Base-by-base conservation (phyloP, 352 stramenopile species). In the Lagenidium giganteum region DNA sequence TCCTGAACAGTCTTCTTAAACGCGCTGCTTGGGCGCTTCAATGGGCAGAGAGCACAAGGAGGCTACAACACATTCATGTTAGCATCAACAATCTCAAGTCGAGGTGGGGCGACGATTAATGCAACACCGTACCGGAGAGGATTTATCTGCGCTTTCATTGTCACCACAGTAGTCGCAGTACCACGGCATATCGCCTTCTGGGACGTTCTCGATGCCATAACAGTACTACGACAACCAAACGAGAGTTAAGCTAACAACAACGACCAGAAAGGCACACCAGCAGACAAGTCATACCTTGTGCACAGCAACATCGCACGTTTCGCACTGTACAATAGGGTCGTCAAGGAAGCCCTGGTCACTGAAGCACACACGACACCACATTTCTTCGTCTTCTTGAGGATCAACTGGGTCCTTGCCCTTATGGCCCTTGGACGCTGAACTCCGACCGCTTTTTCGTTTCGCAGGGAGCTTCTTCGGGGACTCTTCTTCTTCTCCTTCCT, bases 331-430 rank as follows among this genome's bases (percentile, higher is more conserved):
- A 26, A 95, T 95, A 22, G 80, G 81, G 39, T 95, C 83, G 48
- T 93, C 81, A 43, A 86, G 63, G 45, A 83, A 95, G 9, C 80
- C 81, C 54, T 92, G 76, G 54, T 93, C 83, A 32, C 81, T 90
- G 42, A 89, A 93, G 57, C 83, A 95, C 30, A 95, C 83, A 8
- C 83, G 81, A 46, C 83, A 95, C 76, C 83, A 93, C 76, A 95
- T 93, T 46, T 95, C 83, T 51, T 79, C 61, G 33, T 91, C 81
- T 13, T 79, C 63, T 42, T 86, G 69, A 1, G 78, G 72, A 32
- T 86, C 71, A 46, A 86, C 36, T 6, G 57, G 54, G 0, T 21
- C 40, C 45, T 65, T 73, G 20, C 49, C 42, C 6, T 56, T 66
- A 43, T 80, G 29, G 27, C 13, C 23, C 5, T 56, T 27, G 27